Base-by-base conservation (phyloP, 2,329 filamentous ascomycete species). In the Alternaria ventricosa region DNA sequence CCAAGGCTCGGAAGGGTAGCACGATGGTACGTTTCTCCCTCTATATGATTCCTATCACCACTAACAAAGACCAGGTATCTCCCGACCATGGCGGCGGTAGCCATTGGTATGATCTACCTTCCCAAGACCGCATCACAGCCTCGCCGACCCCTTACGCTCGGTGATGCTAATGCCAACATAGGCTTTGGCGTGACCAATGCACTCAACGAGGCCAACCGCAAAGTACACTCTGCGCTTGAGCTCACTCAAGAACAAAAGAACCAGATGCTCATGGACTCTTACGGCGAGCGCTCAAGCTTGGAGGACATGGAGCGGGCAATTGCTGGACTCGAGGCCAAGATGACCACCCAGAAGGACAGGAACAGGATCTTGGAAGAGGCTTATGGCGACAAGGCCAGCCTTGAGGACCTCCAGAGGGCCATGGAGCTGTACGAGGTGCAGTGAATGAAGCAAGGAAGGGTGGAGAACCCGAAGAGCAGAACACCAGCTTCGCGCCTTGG, bases 311-410 rank as follows among this genome's bases (percentile, higher is more conserved):
- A 77, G 60, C 59, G 72, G 46, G 76, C 73, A 1, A 69, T 77
- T 36, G 73, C 72, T 3, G 73, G 73, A 7, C 55, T 77, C n/a
- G 70, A 73, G 27, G 62, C 65, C 6, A 80, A 63, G 68, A 54
- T 62, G 25, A 79, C 54, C 67, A 70, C 63, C 22, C 58, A 79
- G 3, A 72, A 79, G 2, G 77, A 78, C 25, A 77, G 71, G 55
- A 82, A 82, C 57, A 73, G 73, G 50, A 71, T 77, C 6, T 66
- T 84, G n/a, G 80, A 84, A 78, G 81, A 84, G 36, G 81, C 82
- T 2, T 84, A 84, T 57, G 83, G 82, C 12, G 80, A 81, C 56
- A 80, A 82, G 64, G 78, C 76, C 12, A 82, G 78, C 49, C 61
- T 84, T 50, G 72, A 79, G 23, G 82, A 84, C 70, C 68, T 84